Conservation (phyloP, 1,139 yeast genomes). For the Sporopachydermia cereana region DNA sequence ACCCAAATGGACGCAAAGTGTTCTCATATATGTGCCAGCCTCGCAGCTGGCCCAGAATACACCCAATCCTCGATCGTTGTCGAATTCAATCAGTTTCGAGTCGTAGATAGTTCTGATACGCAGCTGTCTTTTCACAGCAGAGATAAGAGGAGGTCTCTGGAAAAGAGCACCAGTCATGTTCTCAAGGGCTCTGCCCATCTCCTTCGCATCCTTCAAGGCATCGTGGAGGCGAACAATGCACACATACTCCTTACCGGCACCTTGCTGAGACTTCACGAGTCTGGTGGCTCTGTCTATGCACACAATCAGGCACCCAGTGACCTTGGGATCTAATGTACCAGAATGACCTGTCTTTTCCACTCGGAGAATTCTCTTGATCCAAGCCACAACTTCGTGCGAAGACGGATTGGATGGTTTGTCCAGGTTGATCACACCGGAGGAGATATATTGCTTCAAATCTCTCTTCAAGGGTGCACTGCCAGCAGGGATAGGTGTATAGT, state of each 20-base stretch:
- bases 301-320: slow-evolving; percentile 94
- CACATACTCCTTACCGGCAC: slow-evolving; percentile 99
- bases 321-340: slow-evolving; percentile 98
- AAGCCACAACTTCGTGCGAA: slow-evolving; percentile 97
- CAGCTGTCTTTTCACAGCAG: slow-evolving; percentile 97
- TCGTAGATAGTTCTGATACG: slow-evolving; percentile 98
- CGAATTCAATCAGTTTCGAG: slow-evolving; percentile 89
- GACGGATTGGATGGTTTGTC: slow-evolving; percentile 98
- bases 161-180: slow-evolving; percentile 95
- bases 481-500: slow-evolving; percentile 91
- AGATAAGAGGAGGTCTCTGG: slow-evolving; percentile 98
- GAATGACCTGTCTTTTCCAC: slow-evolving; percentile 98
- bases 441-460: slow-evolving; percentile 79
- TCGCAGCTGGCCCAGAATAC: slow-evolving; percentile 99
- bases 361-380: slow-evolving; percentile 93
- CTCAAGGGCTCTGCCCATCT: slow-evolving; percentile 78
- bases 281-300: slow-evolving; percentile 98
- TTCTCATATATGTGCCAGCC: slow-evolving; percentile 99
- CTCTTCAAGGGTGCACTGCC: slow-evolving; percentile 93
- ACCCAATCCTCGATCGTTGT: slow-evolving; percentile 91
- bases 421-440: slow-evolving; percentile 92
- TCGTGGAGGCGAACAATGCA: slow-evolving; percentile 95
- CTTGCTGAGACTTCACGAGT: slow-evolving; percentile 96
- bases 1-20: slow-evolving; percentile 96
- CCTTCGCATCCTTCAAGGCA: slow-evolving; percentile 82